Conservation (phyloP, 495 filamentous ascomycete species). For the Xylaria bambusicola region DNA sequence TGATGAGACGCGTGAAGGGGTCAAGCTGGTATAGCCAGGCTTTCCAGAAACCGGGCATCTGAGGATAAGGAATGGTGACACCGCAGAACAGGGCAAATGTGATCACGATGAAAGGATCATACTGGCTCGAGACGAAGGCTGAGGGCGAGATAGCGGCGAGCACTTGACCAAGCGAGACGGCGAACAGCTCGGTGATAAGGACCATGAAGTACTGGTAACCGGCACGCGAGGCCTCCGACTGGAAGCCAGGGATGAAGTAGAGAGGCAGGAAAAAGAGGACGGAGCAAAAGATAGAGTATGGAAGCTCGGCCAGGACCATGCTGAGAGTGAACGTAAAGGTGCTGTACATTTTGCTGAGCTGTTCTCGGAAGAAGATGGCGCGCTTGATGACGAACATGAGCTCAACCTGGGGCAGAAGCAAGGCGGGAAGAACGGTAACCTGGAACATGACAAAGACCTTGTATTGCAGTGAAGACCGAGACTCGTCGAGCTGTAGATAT, state of each 20-base stretch:
- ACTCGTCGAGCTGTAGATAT: conserved; percentile 69
- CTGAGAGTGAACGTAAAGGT: conserved; percentile 69
- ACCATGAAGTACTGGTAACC: conserved; percentile 85
- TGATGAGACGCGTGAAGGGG: conserved; percentile 81
- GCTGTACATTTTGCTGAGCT: conserved; percentile 75
- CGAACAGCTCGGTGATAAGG: conserved; percentile 73
- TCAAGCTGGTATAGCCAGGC: conserved; percentile 81
- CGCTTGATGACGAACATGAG: conserved; percentile 73
- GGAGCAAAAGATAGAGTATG: conserved; percentile 73
- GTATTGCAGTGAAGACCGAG: conserved; percentile 70
- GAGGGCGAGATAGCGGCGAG: conserved; percentile 69
- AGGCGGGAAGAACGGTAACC: conserved; percentile 71
- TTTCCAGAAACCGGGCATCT: conserved; percentile 78
- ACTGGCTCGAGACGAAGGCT: conserved; percentile 68
- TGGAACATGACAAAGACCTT: conserved; percentile 85
- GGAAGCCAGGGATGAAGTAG: conserved; percentile 72
- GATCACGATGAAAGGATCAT: conserved; percentile 78
- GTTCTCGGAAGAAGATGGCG: conserved; percentile 76
- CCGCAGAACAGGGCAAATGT: conserved; percentile 83
- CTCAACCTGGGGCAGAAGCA: conserved; percentile 77
- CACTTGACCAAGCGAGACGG: conserved; percentile 70
- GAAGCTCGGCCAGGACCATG: conserved; percentile 74
- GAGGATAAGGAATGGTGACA: conserved; percentile 72
- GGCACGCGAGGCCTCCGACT: conserved; percentile 55
- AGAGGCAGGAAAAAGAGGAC: conserved; percentile 73